Evolutionary conservation across 2,329 filamentous ascomycete species (phyloP), one percentile per base, ranked within the genome.

Genomic region (Berkeleyomyces basicola): DNA sequence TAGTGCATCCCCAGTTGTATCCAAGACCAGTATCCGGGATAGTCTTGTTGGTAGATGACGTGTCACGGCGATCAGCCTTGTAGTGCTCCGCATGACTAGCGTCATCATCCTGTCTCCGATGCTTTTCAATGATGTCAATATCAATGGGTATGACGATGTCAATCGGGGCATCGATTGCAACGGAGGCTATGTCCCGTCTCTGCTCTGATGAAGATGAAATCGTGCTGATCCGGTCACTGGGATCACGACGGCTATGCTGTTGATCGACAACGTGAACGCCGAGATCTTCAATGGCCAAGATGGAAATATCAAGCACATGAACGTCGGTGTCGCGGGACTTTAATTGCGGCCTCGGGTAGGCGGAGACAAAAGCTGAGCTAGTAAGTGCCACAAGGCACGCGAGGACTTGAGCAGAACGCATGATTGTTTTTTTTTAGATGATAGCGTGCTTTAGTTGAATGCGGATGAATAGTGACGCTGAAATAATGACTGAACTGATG

Each of bases 1-100:
- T 62, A 47, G 57, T 64, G 60, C 63, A 64, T 39, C 47, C 57
- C 63, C 63, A 64, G 36, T 64, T 64, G n/a, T 59, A 60, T 5
- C 63, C 63, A 9, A 64, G 37, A n/a, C 33, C 49, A n/a, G 4
- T 62, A 23, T 61, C 47, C 11, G 55, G 23, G 3, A 59, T 57
- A 3, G 51, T 61, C 14, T 47, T 43, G 33, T 64, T 61, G 33
- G 58, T 11, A 11, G 43, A 14, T 9, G 14, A 3, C 4, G 14
- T 55, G 31, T 10, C 37, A 23, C n/a, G 14, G 33, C 33, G 49
- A 37, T 3, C 10, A 7, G 10, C 31, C 5, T 7, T 11, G 5
- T 53, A 9, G 10, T 3, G 11, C 44, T 47, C 14, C n/a, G 44
- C 44, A 23, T 47, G 44, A 3, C 44, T 47, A n/a, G 44, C n/a